Evolutionary conservation across 495 filamentous ascomycete genomes (phyloP).

Genomic region (Talaromyces liani): DNA sequence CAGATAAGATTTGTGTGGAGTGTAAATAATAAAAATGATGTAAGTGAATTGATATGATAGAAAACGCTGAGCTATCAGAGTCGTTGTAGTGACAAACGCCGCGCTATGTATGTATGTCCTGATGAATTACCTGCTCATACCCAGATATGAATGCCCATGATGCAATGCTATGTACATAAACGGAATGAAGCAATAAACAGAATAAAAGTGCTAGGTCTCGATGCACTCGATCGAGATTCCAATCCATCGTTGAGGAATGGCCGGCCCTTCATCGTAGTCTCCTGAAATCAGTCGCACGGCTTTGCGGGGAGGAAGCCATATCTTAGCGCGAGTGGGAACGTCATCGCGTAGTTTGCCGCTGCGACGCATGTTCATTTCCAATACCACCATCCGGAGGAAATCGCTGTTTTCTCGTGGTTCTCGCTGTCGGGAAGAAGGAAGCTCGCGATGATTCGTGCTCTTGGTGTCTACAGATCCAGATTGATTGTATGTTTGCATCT

Average conservation of each 20-base stretch:
- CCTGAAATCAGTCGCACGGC: conserved; percentile 19
- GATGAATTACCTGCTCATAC: not conserved
- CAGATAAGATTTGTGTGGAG: not conserved
- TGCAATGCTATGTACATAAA: conserved; percentile 5
- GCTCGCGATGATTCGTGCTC: conserved; percentile 26
- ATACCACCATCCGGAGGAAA: conserved; percentile 87
- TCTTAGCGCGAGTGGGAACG: conserved; percentile 70
- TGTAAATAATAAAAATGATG: not conserved
- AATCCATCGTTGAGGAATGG: conserved; percentile 35
- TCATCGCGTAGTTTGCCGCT: conserved; percentile 82
- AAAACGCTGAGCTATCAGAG: not conserved
- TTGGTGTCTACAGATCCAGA: conserved; percentile 26
- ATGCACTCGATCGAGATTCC: conserved; percentile 27
- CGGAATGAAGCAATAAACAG: not conserved
- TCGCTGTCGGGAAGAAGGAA: conserved; percentile 60
- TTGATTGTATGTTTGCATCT: conserved; percentile 73
- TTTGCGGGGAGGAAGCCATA: conserved; percentile 83
- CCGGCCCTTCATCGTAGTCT: conserved; percentile 26
- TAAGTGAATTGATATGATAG: not conserved
- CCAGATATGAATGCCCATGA: not conserved
- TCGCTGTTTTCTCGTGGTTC: conserved; percentile 90
- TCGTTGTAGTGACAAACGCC: not conserved
- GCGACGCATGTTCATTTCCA: conserved; percentile 97
- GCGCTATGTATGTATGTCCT: conserved; percentile 3
- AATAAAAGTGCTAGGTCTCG: not conserved